Percentiles rank a stretch among this genome's conserved stretches.
Evolutionary conservation across 306 rosid species (phyloP).

Genomic region (Elaeagnus macrophylla): DNA sequence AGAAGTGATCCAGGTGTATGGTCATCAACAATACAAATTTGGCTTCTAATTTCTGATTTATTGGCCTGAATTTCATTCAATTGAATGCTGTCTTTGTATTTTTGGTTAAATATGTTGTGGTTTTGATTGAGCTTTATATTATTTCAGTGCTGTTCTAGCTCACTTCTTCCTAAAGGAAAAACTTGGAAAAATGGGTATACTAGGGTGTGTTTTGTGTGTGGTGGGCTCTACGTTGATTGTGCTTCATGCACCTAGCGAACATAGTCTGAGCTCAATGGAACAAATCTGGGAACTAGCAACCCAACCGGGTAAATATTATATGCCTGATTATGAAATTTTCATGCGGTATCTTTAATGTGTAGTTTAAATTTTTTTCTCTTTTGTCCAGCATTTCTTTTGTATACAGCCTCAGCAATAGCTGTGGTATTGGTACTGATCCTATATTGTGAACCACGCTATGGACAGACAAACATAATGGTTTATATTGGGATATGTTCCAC

Average conservation of each 20-base stretch:
- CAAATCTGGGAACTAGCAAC: constrained; percentile 77
- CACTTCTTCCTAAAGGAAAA: constrained; percentile 74
- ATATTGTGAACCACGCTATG: constrained; percentile 64
- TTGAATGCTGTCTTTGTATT: background rate
- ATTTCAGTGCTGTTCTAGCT: constrained; percentile 68
- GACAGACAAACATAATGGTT: constrained; percentile 67
- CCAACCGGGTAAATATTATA: constrained; percentile 55
- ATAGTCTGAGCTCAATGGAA: constrained; percentile 42
- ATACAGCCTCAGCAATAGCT: constrained; percentile 59
- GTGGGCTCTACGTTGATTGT: constrained; percentile 70
- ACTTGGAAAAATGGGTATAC: constrained; percentile 76
- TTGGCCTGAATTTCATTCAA: background rate
- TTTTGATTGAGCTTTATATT: constrained; percentile 1
- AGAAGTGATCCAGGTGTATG: no score
- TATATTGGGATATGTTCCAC: constrained; percentile 70
- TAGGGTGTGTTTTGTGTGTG: constrained; percentile 80
- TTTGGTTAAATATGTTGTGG: background rate
- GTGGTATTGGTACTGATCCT: constrained; percentile 48
- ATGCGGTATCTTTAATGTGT: background rate
- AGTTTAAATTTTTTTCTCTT: background rate
- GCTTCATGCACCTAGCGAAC: constrained; percentile 70
- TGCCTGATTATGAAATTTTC: constrained; percentile 7
- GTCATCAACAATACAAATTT: no score
- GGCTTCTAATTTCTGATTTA: background rate
- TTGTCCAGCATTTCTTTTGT: constrained; percentile 66